Base-by-base conservation (phyloP, 1,284 basidiomycete species). In the Papiliotrema nemorosa region DNA sequence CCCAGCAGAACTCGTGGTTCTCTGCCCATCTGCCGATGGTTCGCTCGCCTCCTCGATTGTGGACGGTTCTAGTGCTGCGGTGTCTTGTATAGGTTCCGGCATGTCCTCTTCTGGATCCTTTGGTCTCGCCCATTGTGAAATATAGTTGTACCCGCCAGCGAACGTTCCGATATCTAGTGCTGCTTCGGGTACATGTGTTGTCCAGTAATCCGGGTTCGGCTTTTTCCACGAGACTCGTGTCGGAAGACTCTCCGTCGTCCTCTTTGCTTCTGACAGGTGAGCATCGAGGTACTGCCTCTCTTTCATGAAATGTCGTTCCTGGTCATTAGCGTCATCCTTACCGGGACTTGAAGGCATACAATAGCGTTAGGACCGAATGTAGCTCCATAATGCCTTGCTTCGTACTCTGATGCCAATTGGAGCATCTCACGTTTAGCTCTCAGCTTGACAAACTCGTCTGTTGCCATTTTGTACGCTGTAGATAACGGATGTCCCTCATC, bases 371-470 rank as follows among this genome's bases (percentile, higher is more conserved):
- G 51, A 57, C 60, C 62, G 54, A 68, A 70, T 41, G 50, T 48
- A 16, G 84, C 84, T 42, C 92, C 91, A 63, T 87, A 82, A 25
- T 81, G 75, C 56, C 86, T 80, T 12, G 92, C 92, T 75, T 97
- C 91, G 59, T 85, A 77, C 18, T 81, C 80, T 13, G 93, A 91
- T 46, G 88, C 83, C 3, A 81, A 78, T 25, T 82, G 83, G 2
- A 89, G 82, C 50, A 90, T 81, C 64, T 92, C 84, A 61, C 88
- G 86, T 69, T 90, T 85, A 22, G 89, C 85, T 47, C 90, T 85
- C 33, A 97, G 80, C 20, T 87, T 78, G 45, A 88, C 84, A 77
- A 91, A 97, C 72, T 96, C 89, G 13, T 82, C 79, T n/a, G 90
- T 81, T 21, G 89, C 85, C 18, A 78, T 76, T 4, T 80, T 78